Conservation (phyloP, 805 yeast species). For the Yamadazyma scolyti region DNA sequence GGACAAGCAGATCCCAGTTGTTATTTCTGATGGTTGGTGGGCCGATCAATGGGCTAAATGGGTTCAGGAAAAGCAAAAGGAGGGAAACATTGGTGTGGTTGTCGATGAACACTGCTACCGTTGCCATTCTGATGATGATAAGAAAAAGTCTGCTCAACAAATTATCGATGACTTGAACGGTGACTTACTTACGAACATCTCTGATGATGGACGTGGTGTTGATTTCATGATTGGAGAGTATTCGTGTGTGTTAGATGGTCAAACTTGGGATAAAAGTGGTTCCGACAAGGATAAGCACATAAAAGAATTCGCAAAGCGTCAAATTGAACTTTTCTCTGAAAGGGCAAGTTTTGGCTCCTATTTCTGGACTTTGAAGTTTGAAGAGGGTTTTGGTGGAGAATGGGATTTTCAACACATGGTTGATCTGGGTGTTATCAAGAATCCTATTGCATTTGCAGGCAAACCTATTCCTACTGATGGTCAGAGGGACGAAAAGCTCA, state of each 20-base stretch:
- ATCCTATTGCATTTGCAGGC: slow-evolving; percentile 18
- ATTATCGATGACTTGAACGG: slow-evolving; percentile 55
- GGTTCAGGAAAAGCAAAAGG: slow-evolving; percentile 43
- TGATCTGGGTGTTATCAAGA: slow-evolving; percentile 48
- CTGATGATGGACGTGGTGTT: slow-evolving; percentile 41
- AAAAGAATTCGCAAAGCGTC: slow-evolving; percentile 56
- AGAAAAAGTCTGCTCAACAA: slow-evolving; percentile 57
- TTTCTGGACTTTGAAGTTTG: slow-evolving; percentile 90
- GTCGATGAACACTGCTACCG: slow-evolving; percentile 85
- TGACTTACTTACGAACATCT: slow-evolving; percentile 48
- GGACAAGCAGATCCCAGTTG: slow-evolving; percentile 60
- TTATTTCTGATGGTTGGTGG: slow-evolving; percentile 95
- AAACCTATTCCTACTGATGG: slow-evolving; percentile 36
- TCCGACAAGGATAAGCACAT: slow-evolving; percentile 52
- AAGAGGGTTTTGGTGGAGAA: slow-evolving; percentile 90
- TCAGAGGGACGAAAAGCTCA: slow-evolving; percentile 37
- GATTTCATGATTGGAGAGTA: slow-evolving; percentile 87
- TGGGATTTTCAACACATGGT: slow-evolving; percentile 89
- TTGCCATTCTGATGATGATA: slow-evolving; percentile 77
- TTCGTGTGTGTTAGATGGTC: slow-evolving; percentile 79
- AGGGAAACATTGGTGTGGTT: slow-evolving; percentile 54
- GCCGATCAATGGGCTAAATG: slow-evolving; percentile 72
- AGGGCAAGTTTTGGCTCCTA: slow-evolving; percentile 68
- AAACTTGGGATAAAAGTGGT: slow-evolving; percentile 61
- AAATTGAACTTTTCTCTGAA: slow-evolving; percentile 43